These are phyloP conservation scores for Sporothrix protearum DNA, from an alignment of 2,329 filamentous ascomycete genomes.

Conservation along the genomic window DNA sequence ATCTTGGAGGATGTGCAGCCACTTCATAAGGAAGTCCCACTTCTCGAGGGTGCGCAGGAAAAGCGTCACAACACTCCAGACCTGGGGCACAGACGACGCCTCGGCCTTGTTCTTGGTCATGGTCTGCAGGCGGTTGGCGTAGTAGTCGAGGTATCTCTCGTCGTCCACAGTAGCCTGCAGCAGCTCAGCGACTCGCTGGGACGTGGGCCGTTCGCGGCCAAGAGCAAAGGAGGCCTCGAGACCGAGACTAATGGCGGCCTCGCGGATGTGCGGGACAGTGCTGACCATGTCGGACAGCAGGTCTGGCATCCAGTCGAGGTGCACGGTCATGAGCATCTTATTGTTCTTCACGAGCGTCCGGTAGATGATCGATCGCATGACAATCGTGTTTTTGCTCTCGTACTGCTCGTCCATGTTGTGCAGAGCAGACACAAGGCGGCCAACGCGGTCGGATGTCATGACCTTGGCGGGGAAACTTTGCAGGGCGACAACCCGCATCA, in stretches of 20 bases:
- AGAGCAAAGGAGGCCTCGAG: conserved; percentile 65
- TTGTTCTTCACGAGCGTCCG: conserved; percentile 67
- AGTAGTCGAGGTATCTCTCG: conserved; percentile 64
- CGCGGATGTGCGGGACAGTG: conserved; percentile 69
- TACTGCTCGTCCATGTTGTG: conserved; percentile 69
- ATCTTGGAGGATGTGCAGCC: conserved; percentile 73
- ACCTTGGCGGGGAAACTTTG: conserved; percentile 74
- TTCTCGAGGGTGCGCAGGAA: conserved; percentile 66
- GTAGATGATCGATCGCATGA: conserved; percentile 75
- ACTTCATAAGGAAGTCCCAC: conserved; percentile 72
- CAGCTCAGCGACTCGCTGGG: conserved; percentile 63
- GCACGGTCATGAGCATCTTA: conserved; percentile 64
- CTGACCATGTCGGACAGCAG: conserved; percentile 80
- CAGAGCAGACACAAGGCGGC: conserved; percentile 66
- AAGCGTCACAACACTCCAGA: conserved; percentile 81
- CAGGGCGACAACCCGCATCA: conserved; percentile 75
- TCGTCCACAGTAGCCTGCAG: conserved; percentile 57
- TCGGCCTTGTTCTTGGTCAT: conserved; percentile 65
- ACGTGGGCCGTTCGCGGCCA: conserved; percentile 64
- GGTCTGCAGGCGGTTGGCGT: conserved; percentile 61
- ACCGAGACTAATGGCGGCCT: conserved; percentile 70
- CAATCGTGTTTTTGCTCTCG: conserved; percentile 71
- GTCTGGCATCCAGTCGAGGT: conserved; percentile 76
- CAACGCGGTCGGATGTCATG: conserved; percentile 68
- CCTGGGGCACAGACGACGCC: conserved; percentile 69